Percentiles rank a stretch among this genome's conserved stretches.
Evolutionary conservation across 2,329 filamentous ascomycete genomes (phyloP).

Genomic region (Phialophora verrucosa): DNA sequence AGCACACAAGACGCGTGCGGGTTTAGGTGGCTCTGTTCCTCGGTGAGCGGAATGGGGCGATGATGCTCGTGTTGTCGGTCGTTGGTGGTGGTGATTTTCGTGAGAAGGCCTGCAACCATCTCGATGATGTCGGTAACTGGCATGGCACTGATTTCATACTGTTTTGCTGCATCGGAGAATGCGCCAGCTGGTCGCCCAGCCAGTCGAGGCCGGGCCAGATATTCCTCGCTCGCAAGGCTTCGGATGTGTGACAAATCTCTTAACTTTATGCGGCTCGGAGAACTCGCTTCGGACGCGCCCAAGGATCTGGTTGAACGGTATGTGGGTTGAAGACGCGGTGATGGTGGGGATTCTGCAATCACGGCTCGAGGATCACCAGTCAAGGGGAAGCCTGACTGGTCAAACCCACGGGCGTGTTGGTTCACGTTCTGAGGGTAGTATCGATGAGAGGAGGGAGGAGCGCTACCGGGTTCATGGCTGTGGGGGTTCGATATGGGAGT

Average conservation of each 20-base stretch:
- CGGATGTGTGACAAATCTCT: conserved; percentile 91
- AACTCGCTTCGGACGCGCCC: conserved; percentile 50
- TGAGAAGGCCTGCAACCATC: conserved; percentile 95
- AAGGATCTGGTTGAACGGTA: conserved; percentile 52
- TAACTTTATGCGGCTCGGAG: conserved; percentile 73
- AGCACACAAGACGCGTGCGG: conserved; percentile 76
- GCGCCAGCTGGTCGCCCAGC: conserved; percentile 51
- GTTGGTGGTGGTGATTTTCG: conserved; percentile 97
- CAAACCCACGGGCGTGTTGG: conserved; percentile 38
- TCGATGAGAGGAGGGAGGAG: conserved; percentile 21
- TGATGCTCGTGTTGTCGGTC: conserved; percentile 93
- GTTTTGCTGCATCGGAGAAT: conserved; percentile 59
- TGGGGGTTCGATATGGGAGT: conserved; percentile 27
- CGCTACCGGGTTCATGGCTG: conserved; percentile 20
- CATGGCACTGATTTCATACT: conserved; percentile 97
- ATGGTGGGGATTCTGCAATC: conserved; percentile 50
- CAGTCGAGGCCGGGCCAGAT: conserved; percentile 62
- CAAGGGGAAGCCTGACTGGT: conserved; percentile 42
- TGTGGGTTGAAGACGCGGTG: conserved; percentile 54
- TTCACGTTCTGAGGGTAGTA: conserved; percentile 31
- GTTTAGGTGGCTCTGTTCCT: conserved; percentile 63
- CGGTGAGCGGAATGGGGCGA: conserved; percentile 69
- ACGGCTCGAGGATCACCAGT: conserved; percentile 41
- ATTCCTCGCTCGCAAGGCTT: conserved; percentile 80
- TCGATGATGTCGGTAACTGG: conserved; percentile 97